Evolutionary conservation across 2,329 filamentous ascomycete genomes (phyloP), one percentile per base, ranked within the genome.

Genomic region (Diplodia sapinea): DNA sequence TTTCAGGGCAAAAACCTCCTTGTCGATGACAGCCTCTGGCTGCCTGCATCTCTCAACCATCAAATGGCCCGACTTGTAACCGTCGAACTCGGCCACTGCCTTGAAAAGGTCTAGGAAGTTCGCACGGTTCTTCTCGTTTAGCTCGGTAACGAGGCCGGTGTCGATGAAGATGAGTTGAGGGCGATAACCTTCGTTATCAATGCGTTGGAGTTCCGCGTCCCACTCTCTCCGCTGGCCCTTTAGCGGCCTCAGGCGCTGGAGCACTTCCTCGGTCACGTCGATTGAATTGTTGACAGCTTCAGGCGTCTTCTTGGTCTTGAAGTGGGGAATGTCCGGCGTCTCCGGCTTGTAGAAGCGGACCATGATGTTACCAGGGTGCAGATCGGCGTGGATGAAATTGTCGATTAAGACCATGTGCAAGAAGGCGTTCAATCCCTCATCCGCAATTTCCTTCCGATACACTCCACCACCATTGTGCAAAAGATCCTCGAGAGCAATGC

Each of bases 351-450:
- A 97, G 82, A 99, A 99, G 70, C 96, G 93, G 56, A 99, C 94
- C 94, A 99, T 98, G 80, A 99, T 98, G 78, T 99, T 99, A 31
- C 95, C 95, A 0, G 95, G 95, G 76, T 99, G 95, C 36, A 99
- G 82, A 76, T 99, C 95, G 5, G 95, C 94, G 76, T 99, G 95
- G 31, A 97, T 90, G 78, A 99, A 99, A 78, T 99, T 99, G 79
- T 99, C 95, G 49, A 99, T 90, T 13, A 99, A 85, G 17, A 99
- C 83, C 95, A 99, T 99, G 74, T 94, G 92, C 61, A 99, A 81
- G 79, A 99, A 99, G 3, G 94, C 94, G 77, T 99, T 94, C 0
- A 99, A 86, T 0, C 95, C 95, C 81, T 98, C 94, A 68, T 96
- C 90, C 3, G 95, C 94, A 70, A 99, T 96, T 71, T 97, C 94